Percentiles rank a stretch among this genome's conserved stretches.
Conservation (phyloP, 768 basidiomycete genomes). For the Tylopilus intermedius region DNA sequence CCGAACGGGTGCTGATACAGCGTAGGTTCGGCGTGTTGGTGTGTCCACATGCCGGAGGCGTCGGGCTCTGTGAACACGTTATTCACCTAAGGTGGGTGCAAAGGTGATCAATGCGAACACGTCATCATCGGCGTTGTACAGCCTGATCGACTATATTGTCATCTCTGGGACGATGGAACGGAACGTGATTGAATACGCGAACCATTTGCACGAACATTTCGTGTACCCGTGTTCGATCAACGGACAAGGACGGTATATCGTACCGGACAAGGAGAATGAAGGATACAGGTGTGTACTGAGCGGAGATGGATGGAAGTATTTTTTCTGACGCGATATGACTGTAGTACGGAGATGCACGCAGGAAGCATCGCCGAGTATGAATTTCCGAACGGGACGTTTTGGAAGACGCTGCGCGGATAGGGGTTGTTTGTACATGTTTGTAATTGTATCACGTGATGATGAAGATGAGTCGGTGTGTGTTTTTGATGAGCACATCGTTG, state of each 20-base stretch:
- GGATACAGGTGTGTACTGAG: constrained; percentile 49
- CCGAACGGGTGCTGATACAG: not conserved
- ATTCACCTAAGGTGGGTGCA: constrained; percentile 65
- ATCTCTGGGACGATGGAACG: constrained; percentile 73
- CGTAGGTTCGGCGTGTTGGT: constrained; percentile 77
- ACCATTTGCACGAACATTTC: constrained; percentile 91
- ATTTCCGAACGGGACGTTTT: constrained; percentile 63
- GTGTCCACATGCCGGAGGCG: constrained; percentile 90
- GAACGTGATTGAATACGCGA: constrained; percentile 82
- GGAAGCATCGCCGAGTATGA: constrained; percentile 65
- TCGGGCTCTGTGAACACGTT: constrained; percentile 89
- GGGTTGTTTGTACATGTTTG: constrained; percentile 22
- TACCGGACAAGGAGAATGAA: constrained; percentile 64
- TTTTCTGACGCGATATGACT: not conserved
- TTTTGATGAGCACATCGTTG: constrained; percentile 10
- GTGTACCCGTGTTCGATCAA: constrained; percentile 73
- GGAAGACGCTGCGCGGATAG: not conserved
- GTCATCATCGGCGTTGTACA: constrained; percentile 27
- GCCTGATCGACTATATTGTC: constrained; percentile 86
- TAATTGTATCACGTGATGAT: constrained; percentile 12
- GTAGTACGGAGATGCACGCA: constrained; percentile 77
- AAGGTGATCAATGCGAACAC: not conserved
- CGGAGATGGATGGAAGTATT: constrained; percentile 5
- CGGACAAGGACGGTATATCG: constrained; percentile 76
- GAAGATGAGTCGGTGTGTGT: constrained; percentile 1